Evolutionary conservation across 306 rosid species (phyloP), one percentile per base, ranked within the genome.

Genomic region (Glycine latifolia): DNA sequence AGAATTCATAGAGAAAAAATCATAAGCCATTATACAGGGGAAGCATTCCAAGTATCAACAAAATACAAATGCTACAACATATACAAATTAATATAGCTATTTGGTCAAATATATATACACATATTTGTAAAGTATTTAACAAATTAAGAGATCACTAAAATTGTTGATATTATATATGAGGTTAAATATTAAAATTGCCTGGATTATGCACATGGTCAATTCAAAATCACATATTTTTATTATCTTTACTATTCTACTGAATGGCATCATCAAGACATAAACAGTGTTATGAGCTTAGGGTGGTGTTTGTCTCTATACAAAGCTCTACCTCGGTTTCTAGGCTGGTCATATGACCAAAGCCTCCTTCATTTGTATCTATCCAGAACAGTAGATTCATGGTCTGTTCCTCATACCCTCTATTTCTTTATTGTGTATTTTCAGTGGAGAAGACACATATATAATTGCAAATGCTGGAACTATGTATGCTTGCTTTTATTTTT

Each of bases 241-340:
- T 50, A 58, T 31, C 53, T 73, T 54, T 0, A 35, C 35, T 75
- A 62, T 62, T 41, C 0, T n/a, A 49, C 20, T n/a, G 48, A 26
- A 46, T 49, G 44, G 31, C 52, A 75, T 70, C 10, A 71, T 65
- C 0, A 47, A 61, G 71, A 75, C 60, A 82, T 48, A 41, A 63
- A 83, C 47, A 71, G 53, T 37, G 76, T 50, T 20, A 50, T 11
- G 60, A 70, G 67, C 11, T 66, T 82, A 46, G 81, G 60, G 59
- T 84, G 31, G 62, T 76, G 63, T 83, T 82, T 85, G 85, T 81
- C 84, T 85, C 71, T 76, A 60, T n/a, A 58, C 31, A 26, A 1
- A 26, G 31, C 31, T 26, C 31, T 67, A 66, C 87, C 90, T 91
- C 90, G 90, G 84, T 87, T 85, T 82, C 79, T 61, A 80, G 67